Evolutionary conservation across 169 alveolate species (phyloP), one percentile per base, ranked within the genome.

Genomic region (Eimeria sp.): DNA sequence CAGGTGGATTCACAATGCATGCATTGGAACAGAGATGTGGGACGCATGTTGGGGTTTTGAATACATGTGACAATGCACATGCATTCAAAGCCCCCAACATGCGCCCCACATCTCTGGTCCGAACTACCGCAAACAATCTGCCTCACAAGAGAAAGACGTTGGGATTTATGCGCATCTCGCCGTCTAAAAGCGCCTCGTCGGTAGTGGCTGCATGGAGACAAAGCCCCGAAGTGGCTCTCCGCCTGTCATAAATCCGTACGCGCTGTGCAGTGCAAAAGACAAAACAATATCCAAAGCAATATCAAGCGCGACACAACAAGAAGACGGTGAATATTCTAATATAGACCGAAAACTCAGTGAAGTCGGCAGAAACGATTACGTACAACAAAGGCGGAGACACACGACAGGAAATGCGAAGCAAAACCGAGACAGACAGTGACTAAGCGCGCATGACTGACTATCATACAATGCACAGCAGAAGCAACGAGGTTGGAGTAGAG

Each of bases 191-290:
- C 5, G 91, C 9, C 91, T 82, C 73, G 73, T 82, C 91, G 3
- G 72, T 51, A 14, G 73, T 82, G 5, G 91, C 91, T 40, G 91
- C 75, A 20, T 82, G 61, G 20, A 82, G 75, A 67, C 67, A 51
- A 49, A 82, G 91, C 75, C 91, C 73, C 40, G 91, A 40, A 67
- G 72, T 57, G 13, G 73, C 91, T 75, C 58, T 82, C 27, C 91
- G 67, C 49, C 91, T 49, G 49, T 82, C 72, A 40, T 75, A 82
- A 13, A 82, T 82, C 91, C 73, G 11, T 27, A 82, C n/a, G 72
- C 91, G 91, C 91, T 82, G 91, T n/a, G n/a, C n/a, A 18, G n/a
- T 14, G 5, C 25, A 54, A 54, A 18, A 61, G 70, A 11, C 6
- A 61, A 10, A 61, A 0, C 20, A 61, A 61, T 7, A 61, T 1